Conservation (phyloP, 768 basidiomycete genomes). For the Pleurotus sapidus region DNA sequence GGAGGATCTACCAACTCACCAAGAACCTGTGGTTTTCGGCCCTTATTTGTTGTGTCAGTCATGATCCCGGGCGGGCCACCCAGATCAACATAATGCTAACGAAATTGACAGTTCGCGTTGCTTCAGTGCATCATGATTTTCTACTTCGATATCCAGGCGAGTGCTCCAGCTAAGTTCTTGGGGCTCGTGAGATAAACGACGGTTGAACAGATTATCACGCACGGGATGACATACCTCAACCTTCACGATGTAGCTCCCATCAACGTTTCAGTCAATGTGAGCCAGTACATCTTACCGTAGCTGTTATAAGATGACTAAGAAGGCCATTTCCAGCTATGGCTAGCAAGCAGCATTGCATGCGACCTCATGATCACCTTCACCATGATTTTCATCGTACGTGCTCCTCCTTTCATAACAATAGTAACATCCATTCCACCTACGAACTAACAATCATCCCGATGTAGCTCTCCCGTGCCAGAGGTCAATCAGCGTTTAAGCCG, state of each 20-base stretch:
- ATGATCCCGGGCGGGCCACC: background rate
- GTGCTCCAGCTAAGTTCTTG: background rate
- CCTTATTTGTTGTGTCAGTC: background rate
- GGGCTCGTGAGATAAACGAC: background rate
- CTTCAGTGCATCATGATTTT: background rate
- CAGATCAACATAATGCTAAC: background rate
- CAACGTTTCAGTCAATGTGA: background rate
- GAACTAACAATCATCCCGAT: background rate
- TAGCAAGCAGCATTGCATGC: slow-evolving; percentile 7
- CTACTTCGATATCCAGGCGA: background rate
- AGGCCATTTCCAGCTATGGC: slow-evolving; percentile 10
- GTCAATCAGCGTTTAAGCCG: background rate
- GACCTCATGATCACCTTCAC: slow-evolving; percentile 12
- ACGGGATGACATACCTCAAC: background rate
- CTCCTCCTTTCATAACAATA: background rate
- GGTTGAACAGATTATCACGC: background rate
- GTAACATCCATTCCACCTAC: background rate
- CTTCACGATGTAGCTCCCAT: background rate
- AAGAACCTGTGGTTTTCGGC: slow-evolving; percentile 5
- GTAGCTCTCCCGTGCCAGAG: background rate
- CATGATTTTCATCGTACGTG: slow-evolving; percentile 13
- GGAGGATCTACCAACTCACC: slow-evolving; percentile 9
- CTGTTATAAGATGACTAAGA: background rate
- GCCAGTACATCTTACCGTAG: background rate
- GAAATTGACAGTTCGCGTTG: background rate